Evolutionary conservation across 768 basidiomycete genomes (phyloP), one percentile per base, ranked within the genome.

Genomic region (Lyophyllum decastes): DNA sequence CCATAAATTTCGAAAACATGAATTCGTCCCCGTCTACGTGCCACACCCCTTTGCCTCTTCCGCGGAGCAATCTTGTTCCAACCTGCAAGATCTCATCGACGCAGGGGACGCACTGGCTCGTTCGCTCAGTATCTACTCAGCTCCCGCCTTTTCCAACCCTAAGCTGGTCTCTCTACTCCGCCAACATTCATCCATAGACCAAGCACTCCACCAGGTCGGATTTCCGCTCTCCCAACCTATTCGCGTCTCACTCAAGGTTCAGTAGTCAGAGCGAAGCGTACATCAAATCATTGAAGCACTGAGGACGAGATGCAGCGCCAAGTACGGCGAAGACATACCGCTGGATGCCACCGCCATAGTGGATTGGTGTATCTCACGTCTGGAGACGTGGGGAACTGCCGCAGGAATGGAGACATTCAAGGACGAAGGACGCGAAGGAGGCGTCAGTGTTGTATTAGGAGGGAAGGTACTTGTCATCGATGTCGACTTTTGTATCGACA

Each of bases 381-480:
- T 92, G 16, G 80, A 82, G 61, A 68, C 79, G 30, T 91, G 88
- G 85, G 85, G 84, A 6, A 78, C 77, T 17, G 73, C 79, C 25
- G 84, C 79, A 4, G 89, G 87, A 25, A 88, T 92, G 88, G 88
- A 92, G 64, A 77, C 84, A 3, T 92, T 89, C 75, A 82, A 79
- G 58, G 90, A 91, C 60, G 79, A 83, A 46, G 72, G 72, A 19
- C 76, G 77, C 35, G 80, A 79, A 57, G 81, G 80, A 16, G 74
- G 74, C 24, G 73, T 80, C 40, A 86, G 80, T 0, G 73, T 90
- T 38, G 80, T 87, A 19, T 79, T 92, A 35, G 91, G 85, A 3
- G 91, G 91, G 1, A 90, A 90, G 68, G 85, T 91, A n/a, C 74
- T 93, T 10, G 90, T 92, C 33, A 73, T 92, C 53, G 91, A 93